Conservation (phyloP, 2,329 filamentous ascomycete species). For the Aspergillus phoenicis region DNA sequence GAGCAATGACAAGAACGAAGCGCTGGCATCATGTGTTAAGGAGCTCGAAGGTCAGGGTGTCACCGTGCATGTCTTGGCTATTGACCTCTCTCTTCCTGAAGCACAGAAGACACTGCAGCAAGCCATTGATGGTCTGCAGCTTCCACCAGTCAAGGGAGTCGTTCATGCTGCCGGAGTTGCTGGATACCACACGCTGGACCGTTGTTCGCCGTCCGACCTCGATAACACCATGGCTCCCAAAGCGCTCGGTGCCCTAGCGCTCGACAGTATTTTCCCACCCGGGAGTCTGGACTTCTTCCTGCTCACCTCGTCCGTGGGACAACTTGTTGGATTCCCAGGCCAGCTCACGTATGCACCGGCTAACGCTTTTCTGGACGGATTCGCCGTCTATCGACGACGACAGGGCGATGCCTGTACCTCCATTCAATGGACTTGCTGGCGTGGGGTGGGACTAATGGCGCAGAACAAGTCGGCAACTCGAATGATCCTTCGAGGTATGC, state of each 20-base stretch:
- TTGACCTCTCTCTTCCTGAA: slow-evolving; percentile 38
- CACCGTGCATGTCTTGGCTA: slow-evolving; percentile 33
- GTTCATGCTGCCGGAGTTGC: slow-evolving; percentile 15
- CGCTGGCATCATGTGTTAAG: slow-evolving; percentile 8
- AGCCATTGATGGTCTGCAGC: slow-evolving; percentile 6
- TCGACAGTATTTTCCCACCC: slow-evolving; percentile 9
- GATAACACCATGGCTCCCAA: slow-evolving; percentile 11
- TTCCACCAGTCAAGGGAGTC: slow-evolving; percentile 12
- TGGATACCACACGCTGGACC: slow-evolving; percentile 1
- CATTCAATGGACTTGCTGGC: slow-evolving; percentile 16
- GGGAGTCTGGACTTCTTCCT: slow-evolving; percentile 12
- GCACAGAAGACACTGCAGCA: slow-evolving; percentile 25
- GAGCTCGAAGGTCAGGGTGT: slow-evolving; percentile 34
- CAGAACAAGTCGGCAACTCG: slow-evolving; percentile 28
- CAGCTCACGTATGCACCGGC: slow-evolving; percentile 10
- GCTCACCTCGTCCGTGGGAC: slow-evolving; percentile 13
- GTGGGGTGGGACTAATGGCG: slow-evolving; percentile 32
- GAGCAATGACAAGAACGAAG: slow-evolving; percentile 25
- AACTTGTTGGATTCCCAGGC: slow-evolving; percentile 13
- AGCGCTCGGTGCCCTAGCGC: background rate
- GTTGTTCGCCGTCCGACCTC: slow-evolving; percentile 1
- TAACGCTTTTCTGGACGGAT: slow-evolving; percentile 13
- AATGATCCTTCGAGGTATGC: slow-evolving; percentile 46
- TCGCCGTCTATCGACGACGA: slow-evolving; percentile 8
- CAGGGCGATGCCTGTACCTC: slow-evolving; percentile 10